Conservation (phyloP, 768 basidiomycete genomes). For the Russula vinacea region DNA sequence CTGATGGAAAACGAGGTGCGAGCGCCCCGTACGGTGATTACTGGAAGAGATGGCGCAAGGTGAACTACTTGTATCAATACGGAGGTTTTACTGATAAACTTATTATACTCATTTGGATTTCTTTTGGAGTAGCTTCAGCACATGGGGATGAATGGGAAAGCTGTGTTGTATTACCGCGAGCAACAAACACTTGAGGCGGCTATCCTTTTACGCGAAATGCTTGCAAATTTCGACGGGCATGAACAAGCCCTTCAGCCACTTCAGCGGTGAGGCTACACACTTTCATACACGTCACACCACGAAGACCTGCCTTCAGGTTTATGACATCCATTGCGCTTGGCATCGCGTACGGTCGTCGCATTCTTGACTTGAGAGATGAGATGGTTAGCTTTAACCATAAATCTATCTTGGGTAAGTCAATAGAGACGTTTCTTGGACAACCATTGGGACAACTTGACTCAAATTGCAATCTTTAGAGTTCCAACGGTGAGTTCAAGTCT, state of each 20-base stretch:
- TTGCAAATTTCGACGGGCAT: neutral
- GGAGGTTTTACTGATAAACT: neutral
- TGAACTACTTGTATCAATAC: neutral
- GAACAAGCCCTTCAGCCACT: conserved; percentile 7
- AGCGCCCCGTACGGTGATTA: conserved; percentile 13
- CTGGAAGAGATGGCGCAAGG: conserved; percentile 25
- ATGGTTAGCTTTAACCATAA: conserved; percentile 12
- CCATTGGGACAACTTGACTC: no score
- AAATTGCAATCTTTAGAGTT: neutral
- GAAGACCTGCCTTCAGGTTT: conserved; percentile 9
- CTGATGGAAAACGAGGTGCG: conserved; percentile 17
- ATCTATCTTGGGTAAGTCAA: neutral
- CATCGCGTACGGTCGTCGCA: conserved; percentile 17
- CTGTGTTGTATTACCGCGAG: conserved; percentile 13
- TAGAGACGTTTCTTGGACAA: no score
- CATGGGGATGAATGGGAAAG: conserved; percentile 20
- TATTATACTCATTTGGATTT: neutral
- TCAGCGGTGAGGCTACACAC: conserved; percentile 13
- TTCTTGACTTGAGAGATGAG: conserved; percentile 13
- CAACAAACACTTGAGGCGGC: conserved; percentile 22
- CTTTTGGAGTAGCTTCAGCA: conserved; percentile 15
- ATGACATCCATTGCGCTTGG: conserved; percentile 15
- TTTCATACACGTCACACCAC: neutral
- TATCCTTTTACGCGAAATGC: conserved; percentile 22
- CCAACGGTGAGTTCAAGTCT: neutral